Evolutionary conservation across 257 asterid genomes (phyloP).

Genomic region (Ajuga chamaepitys): DNA sequence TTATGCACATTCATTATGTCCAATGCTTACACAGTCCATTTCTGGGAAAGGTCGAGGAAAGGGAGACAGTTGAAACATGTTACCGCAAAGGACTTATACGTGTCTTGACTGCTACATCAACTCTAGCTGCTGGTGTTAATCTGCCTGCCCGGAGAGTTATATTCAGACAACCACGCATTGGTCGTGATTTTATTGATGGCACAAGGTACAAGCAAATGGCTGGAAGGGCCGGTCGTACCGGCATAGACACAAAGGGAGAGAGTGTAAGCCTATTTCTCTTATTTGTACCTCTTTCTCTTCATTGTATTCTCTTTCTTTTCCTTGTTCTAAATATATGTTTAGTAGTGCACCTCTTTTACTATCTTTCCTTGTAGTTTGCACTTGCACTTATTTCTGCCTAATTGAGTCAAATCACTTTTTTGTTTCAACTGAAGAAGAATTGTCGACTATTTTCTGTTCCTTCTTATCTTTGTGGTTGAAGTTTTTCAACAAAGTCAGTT

Average conservation of each 20-base stretch:
- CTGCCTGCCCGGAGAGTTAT: slow-evolving; percentile 97
- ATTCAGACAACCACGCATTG: slow-evolving; percentile 95
- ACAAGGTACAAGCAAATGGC: slow-evolving; percentile 96
- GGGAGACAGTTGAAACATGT: slow-evolving; percentile 94
- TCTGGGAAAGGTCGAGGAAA: slow-evolving; percentile 74
- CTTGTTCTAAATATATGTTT: neutral
- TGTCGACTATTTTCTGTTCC: neutral
- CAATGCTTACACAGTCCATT: slow-evolving; percentile 18
- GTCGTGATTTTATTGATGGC: slow-evolving; percentile 94
- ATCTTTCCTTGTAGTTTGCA: slow-evolving; percentile 11
- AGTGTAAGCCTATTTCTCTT: slow-evolving; percentile 54
- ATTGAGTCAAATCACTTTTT: neutral
- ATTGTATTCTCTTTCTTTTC: no score
- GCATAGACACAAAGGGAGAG: slow-evolving; percentile 98
- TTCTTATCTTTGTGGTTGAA: slow-evolving; percentile 3
- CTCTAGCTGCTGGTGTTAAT: slow-evolving; percentile 98
- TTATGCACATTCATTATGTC: slow-evolving; percentile 7
- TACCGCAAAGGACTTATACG: slow-evolving; percentile 97
- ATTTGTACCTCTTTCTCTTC: slow-evolving; percentile 5
- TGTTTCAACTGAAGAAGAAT: neutral
- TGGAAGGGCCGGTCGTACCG: slow-evolving; percentile 98
- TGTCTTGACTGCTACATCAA: slow-evolving; percentile 98
- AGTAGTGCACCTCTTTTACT: neutral
- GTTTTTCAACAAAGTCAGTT: slow-evolving; percentile 1
- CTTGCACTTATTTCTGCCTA: slow-evolving; percentile 9